Evolutionary conservation across 2,329 filamentous ascomycete species (phyloP).

Genomic region (Spiromastix sp.): DNA sequence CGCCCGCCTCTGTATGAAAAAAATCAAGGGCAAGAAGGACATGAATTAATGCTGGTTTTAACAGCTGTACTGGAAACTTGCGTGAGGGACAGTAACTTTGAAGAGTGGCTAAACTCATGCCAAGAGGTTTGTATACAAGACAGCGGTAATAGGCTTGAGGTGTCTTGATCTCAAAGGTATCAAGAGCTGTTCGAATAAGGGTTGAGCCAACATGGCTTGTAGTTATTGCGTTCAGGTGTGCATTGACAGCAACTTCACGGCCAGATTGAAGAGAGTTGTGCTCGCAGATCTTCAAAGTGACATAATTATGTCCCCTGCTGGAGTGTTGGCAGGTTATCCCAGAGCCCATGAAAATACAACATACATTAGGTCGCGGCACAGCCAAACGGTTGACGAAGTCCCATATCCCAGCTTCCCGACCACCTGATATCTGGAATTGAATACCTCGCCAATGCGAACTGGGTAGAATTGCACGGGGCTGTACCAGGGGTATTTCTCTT

Average conservation of each 20-base stretch:
- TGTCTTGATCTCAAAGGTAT: slow-evolving; percentile 15
- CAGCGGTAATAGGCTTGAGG: slow-evolving; percentile 12
- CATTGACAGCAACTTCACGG: slow-evolving; percentile 13
- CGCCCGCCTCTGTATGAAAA: slow-evolving; percentile 16
- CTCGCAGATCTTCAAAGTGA: slow-evolving; percentile 1
- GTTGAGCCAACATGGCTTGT: slow-evolving; percentile 11
- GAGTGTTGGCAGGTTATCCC: neutral
- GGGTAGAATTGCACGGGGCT: slow-evolving; percentile 11
- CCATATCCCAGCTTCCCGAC: slow-evolving; percentile 10
- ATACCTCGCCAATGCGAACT: slow-evolving; percentile 9
- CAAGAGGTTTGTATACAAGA: slow-evolving; percentile 17
- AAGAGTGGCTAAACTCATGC: slow-evolving; percentile 15
- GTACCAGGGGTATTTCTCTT: slow-evolving; percentile 5
- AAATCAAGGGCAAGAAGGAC: slow-evolving; percentile 19
- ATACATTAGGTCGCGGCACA: slow-evolving; percentile 1
- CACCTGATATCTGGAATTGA: slow-evolving; percentile 10
- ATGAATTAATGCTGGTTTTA: slow-evolving; percentile 14
- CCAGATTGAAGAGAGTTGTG: slow-evolving; percentile 6
- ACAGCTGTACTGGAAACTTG: slow-evolving; percentile 13
- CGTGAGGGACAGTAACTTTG: slow-evolving; percentile 6
- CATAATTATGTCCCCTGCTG: neutral
- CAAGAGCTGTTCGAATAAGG: slow-evolving; percentile 12
- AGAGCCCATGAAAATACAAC: neutral
- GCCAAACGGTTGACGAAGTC: slow-evolving; percentile 3
- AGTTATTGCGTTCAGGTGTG: slow-evolving; percentile 12